Base-by-base conservation (phyloP, 2,329 filamentous ascomycete species). In the Fusarium subtropicale region DNA sequence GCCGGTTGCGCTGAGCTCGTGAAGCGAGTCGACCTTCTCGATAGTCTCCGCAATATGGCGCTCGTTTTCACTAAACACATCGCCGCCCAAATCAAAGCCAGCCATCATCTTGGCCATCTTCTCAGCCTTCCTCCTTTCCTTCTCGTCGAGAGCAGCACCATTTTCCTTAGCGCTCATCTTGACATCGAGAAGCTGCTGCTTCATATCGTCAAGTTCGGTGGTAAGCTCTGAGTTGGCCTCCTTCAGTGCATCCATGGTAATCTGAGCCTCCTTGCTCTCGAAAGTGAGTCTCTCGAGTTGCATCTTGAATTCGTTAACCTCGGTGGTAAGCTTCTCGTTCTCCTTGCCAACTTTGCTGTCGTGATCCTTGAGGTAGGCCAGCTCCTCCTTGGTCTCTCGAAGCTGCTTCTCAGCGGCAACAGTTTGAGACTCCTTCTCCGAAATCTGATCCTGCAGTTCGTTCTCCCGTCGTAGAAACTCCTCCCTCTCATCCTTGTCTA, bases 41-140 rank as follows among this genome's bases (percentile, higher is more conserved):
- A 98, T 95, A 67, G 94, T 91, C 67, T 92, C 89, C 63, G 92
- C 89, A 61, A 99, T 92, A 52, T 89, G 90, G 68, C 91, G 88
- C 80, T 99, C 96, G 74, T 97, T 97, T 61, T 96, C 92, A 72
- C 94, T 97, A 79, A 98, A 97, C 33, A 97, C 90, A 60, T 97
- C 94, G 50, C 92, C 91, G 45, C 94, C 95, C 34, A 99, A 88
- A 76, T 99, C 95, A 75, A 99, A 98, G 5, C 95, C 94, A 62
- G 96, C 96, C 95, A 99, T 97, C 96, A 99, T 99, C 86, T 97
- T 92, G 44, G 96, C 96, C 96, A 99, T 99, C 82, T 97, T 96
- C 83, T 99, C 96, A 1, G 94, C 93, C 86, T 99, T 99, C 83
- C 94, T 94, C 85, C 94, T 95, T 82, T 98, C 97, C 86, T 99